A percentile compares a stretch with the other conserved stretches of the same genome.
These are phyloP conservation scores for Petunia hybrid DNA, from an alignment of 305 asterid species.

Conservation along the genomic window DNA sequence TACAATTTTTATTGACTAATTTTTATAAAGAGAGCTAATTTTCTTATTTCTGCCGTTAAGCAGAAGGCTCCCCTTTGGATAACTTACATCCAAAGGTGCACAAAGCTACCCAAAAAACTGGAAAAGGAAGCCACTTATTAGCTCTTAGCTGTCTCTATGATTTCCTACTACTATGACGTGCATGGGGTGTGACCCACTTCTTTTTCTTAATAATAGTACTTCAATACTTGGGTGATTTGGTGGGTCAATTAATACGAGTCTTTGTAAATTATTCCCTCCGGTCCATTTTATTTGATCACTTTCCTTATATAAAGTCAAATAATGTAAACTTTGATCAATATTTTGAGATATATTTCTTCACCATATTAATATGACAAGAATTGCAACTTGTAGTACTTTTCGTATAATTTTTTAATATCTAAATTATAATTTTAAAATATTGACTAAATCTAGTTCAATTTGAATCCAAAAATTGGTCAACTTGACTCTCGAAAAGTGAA, in stretches of 20 bases:
- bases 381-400: too few species aligned
- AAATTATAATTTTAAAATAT: too few species aligned
- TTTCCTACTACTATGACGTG: constrained; percentile 39
- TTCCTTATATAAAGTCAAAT: too few species aligned
- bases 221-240: constrained; percentile 24
- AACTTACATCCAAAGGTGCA: constrained; percentile 26
- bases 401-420: too few species aligned
- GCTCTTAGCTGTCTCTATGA: constrained; percentile 35
- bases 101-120: constrained; percentile 17
- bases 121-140: constrained; percentile 8
- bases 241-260: not conserved
- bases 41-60: not conserved
- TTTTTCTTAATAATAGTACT: constrained; percentile 1
- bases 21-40: not conserved
- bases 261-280: not conserved
- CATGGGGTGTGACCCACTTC: constrained; percentile 49
- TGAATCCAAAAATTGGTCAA: too few species aligned
- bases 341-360: too few species aligned
- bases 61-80: constrained; percentile 14
- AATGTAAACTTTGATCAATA: too few species aligned
- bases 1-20: not conserved
- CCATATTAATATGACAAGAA: too few species aligned
- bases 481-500: too few species aligned
- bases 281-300: too few species aligned
- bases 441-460: too few species aligned